Percentiles rank a stretch among this genome's conserved stretches.
phyloP scores from a whole-genome alignment of 148 eudicot genomes.

The Rhododendron henanense region DNA sequence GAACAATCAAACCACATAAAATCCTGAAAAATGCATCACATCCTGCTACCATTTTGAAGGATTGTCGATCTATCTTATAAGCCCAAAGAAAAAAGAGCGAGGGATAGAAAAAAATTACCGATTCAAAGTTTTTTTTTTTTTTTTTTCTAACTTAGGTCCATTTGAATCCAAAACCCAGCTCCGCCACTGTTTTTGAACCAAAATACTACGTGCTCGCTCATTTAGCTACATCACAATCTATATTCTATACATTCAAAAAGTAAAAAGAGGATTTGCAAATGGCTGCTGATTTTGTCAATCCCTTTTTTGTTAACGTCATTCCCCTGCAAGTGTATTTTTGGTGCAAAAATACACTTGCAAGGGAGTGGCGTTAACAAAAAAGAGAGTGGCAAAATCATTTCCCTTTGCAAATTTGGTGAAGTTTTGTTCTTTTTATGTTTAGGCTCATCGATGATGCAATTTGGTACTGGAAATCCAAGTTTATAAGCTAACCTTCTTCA shows the following conservation, averaged over 20 bases:
- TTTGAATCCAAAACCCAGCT: background rate
- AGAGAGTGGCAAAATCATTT: too few relatives aligned
- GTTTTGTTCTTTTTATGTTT: too few relatives aligned
- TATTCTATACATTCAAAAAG: background rate
- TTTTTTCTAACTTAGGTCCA: background rate
- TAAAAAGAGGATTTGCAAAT: background rate
- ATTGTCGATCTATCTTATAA: background rate
- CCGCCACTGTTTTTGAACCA: background rate
- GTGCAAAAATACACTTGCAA: too few relatives aligned
- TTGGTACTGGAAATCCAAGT: slow-evolving; percentile 2
- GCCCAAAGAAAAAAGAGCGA: background rate
- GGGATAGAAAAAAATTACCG: background rate
- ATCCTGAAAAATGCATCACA: background rate
- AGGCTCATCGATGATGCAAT: background rate
- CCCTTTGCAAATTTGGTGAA: background rate
- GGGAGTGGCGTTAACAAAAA: too few relatives aligned
- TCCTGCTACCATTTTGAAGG: background rate
- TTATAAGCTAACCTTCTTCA: slow-evolving; percentile 1
- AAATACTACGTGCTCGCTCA: background rate
- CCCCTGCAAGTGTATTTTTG: too few relatives aligned
- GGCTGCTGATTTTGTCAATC: too few relatives aligned
- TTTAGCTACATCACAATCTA: background rate
- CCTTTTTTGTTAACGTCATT: too few relatives aligned
- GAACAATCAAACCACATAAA: background rate
- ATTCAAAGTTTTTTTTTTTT: background rate